Conservation (phyloP, 495 filamentous ascomycete genomes). For the Aspergillus bridgeri region DNA sequence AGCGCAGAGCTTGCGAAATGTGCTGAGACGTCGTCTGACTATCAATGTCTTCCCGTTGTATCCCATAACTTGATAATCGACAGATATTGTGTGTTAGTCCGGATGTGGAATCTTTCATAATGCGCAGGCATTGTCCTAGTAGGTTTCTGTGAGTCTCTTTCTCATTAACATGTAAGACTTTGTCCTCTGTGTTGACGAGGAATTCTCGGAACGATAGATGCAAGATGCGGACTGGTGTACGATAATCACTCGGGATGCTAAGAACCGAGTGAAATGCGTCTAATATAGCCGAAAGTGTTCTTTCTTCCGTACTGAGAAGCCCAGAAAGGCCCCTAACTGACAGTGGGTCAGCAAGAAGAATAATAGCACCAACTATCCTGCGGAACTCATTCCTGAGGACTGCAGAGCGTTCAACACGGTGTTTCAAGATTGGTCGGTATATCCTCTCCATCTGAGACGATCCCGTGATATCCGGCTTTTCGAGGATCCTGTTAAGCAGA, state of each 20-base stretch:
- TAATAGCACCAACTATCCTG: constrained; percentile 17
- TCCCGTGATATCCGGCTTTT: too few species aligned
- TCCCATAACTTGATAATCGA: constrained; percentile 21
- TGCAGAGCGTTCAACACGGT: constrained; percentile 1
- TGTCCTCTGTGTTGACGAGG: constrained; percentile 8
- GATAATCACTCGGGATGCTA: constrained; percentile 23
- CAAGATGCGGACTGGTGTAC: constrained; percentile 4
- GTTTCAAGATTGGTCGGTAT: neutral
- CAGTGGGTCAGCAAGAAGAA: constrained; percentile 16
- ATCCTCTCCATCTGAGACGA: too few species aligned
- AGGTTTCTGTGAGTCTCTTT: constrained; percentile 2
- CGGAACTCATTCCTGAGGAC: constrained; percentile 9
- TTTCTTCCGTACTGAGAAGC: constrained; percentile 5
- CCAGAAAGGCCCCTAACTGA: constrained; percentile 10
- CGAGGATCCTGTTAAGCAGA: too few species aligned
- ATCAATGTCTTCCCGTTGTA: constrained; percentile 20
- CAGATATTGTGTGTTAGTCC: constrained; percentile 36
- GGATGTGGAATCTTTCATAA: constrained; percentile 18
- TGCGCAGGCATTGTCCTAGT: neutral
- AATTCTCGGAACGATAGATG: constrained; percentile 22
- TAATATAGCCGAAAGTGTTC: constrained; percentile 2
- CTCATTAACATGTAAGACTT: constrained; percentile 26
- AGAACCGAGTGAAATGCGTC: constrained; percentile 18
- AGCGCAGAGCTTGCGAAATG: constrained; percentile 29
- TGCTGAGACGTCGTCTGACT: constrained; percentile 14